phyloP scores from a whole-genome alignment of 805 yeast species.

The Starmerella roubikii region DNA sequence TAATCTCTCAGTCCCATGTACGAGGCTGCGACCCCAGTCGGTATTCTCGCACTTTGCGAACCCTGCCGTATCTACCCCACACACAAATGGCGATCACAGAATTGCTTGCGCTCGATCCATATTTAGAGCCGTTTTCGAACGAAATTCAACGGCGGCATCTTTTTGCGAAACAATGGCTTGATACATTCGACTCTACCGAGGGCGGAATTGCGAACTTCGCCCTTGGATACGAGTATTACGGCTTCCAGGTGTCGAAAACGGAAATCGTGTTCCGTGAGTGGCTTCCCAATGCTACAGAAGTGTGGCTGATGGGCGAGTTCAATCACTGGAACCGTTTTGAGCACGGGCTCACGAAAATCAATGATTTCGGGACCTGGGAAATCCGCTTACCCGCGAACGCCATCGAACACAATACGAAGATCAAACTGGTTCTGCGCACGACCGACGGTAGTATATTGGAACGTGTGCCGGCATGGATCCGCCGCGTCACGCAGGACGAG shows the following conservation, averaged over 20 bases:
- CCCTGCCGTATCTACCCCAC: too few species aligned
- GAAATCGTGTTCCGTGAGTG: conserved; percentile 62
- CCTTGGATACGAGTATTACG: conserved; percentile 60
- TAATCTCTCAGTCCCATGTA: too few species aligned
- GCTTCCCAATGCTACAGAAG: conserved; percentile 74
- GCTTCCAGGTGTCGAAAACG: conserved; percentile 52
- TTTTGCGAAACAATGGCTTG: conserved; percentile 50
- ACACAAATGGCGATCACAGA: too few species aligned
- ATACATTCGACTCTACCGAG: conserved; percentile 41
- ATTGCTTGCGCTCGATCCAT: conserved; percentile 55
- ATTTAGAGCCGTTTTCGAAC: conserved; percentile 65
- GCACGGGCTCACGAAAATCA: conserved; percentile 40
- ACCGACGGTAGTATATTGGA: conserved; percentile 60
- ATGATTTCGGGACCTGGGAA: conserved; percentile 59
- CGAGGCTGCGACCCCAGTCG: too few species aligned
- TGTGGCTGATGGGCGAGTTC: conserved; percentile 82
- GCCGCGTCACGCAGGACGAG: conserved; percentile 56
- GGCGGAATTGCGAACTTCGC: conserved; percentile 61
- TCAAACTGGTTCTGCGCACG: conserved; percentile 47
- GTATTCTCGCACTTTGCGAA: too few species aligned
- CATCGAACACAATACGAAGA: conserved; percentile 68
- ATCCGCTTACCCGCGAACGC: conserved; percentile 49
- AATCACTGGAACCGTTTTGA: conserved; percentile 59
- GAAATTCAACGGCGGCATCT: conserved; percentile 56
- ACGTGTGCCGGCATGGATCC: conserved; percentile 81